Base-by-base conservation (phyloP, 208 protist genomes). In the Endotrypanum monterogeii region DNA sequence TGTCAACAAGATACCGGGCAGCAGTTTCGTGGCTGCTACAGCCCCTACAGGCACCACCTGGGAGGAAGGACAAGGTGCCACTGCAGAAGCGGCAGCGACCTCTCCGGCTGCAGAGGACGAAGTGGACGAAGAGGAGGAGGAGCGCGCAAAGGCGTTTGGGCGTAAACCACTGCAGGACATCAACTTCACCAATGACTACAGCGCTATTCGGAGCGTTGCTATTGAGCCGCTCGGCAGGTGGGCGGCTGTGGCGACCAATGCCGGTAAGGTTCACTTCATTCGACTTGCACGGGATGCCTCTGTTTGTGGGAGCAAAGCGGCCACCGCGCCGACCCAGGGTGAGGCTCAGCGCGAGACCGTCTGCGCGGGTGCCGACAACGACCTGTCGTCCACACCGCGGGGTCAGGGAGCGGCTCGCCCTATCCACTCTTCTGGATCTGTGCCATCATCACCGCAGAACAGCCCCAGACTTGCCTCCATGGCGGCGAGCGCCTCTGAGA, bases 251-350 rank as follows among this genome's bases (percentile, higher is more conserved):
- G 92, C 92, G 14, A 94, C 92, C 30, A 94, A 94, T 71, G 85
- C 78, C 32, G 92, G 92, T 35, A 91, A 93, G 68, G 71, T 96
- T 18, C 92, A 96, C 71, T 94, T 94, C 70, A 76, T 96, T 7
- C 83, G 89, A 32, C 90, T 94, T 74, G 63, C 82, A 4, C 72
- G 79, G 7, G 77, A 92, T 44, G 69, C 50, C 23, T 37, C 76
- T 7, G 56, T 84, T n/a, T 46, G 30, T 66, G 80, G 80, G 51
- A 84, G 72, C 58, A 80, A 82, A 56, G 77, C 76, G 2, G 51
- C 12, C 1, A 23, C 56, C 0, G 25, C 56, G 1, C 50, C 61
- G 0, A 0, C n/a, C 20, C 20, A 18, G 20, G 23, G 56, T 1
- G 8, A n/a, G 37, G 8, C 30, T 52, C 50, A 50, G 57, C 56